phyloP scores from a whole-genome alignment of 73 alveolate species.

The Paramecium tetraurelia region DNA sequence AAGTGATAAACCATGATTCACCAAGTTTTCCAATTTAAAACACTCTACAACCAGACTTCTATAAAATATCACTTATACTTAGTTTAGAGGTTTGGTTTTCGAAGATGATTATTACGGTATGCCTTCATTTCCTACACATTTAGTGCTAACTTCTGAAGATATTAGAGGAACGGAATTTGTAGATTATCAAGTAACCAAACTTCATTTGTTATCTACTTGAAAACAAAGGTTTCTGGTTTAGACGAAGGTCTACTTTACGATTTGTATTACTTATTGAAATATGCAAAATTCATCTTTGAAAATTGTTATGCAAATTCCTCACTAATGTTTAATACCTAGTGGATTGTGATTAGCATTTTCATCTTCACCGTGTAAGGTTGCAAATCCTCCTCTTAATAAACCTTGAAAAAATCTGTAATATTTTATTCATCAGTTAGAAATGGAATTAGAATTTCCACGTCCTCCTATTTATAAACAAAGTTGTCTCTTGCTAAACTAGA shows the following conservation, averaged over 20 bases:
- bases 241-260: neutral
- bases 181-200: slow-evolving; percentile 20
- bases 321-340: neutral
- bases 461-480: slow-evolving; percentile 37
- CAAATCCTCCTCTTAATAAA: neutral
- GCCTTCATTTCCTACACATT: neutral
- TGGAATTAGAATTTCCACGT: slow-evolving; percentile 11
- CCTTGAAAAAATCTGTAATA: neutral
- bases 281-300: neutral
- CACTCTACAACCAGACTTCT: slow-evolving; percentile 16
- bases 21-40: slow-evolving; percentile 29
- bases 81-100: neutral
- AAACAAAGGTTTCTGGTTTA: neutral
- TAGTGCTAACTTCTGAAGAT: neutral
- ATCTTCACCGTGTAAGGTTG: neutral
- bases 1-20: slow-evolving; percentile 33
- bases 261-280: neutral
- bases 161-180: slow-evolving; percentile 5
- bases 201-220: neutral
- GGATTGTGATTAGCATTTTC: slow-evolving; percentile 37
- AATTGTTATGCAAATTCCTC: neutral
- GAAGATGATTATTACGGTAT: neutral
- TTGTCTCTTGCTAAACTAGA: neutral
- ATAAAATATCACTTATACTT: neutral
- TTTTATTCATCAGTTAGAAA: slow-evolving; percentile 4